These are phyloP conservation scores for Fraxinus anomala DNA, from an alignment of 257 asterid genomes.

Conservation along the genomic window DNA sequence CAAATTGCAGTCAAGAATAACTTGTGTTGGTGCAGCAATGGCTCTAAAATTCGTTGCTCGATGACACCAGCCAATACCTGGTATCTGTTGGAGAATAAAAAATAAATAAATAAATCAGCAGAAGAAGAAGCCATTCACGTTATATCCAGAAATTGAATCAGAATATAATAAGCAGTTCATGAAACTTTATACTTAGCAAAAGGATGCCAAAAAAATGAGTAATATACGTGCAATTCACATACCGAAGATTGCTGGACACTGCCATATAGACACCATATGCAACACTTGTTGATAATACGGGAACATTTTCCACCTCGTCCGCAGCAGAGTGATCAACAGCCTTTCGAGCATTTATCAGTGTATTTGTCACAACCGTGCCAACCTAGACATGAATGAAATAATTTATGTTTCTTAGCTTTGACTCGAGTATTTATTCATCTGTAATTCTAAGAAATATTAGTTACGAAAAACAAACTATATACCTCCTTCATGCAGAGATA, in stretches of 20 bases:
- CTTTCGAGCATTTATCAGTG: conserved; percentile 71
- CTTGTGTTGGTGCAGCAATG: conserved; percentile 79
- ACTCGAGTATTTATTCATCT: not conserved
- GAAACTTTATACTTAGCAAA: not conserved
- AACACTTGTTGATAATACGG: conserved; percentile 71
- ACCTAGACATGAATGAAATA: conserved; percentile 51
- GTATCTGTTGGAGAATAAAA: not conserved
- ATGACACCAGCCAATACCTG: conserved; percentile 68
- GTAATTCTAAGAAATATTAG: not conserved
- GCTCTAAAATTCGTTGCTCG: conserved; percentile 82
- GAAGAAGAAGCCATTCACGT: not conserved
- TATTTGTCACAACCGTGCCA: conserved; percentile 77
- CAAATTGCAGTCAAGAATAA: conserved; percentile 71
- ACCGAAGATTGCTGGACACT: conserved; percentile 92
- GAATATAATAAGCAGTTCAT: not conserved
- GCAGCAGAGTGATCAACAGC: conserved; percentile 58
- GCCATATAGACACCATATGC: conserved; percentile 95
- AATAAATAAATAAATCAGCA: not conserved
- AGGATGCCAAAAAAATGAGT: not conserved
- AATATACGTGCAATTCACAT: conserved; percentile 25
- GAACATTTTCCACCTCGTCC: conserved; percentile 74
- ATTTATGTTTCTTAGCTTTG: not conserved
- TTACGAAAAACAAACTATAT: not conserved
- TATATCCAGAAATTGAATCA: too few species aligned
- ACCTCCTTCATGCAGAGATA: not conserved